Base-by-base conservation (phyloP, 257 asterid species). In the Linderniella brevidens region DNA sequence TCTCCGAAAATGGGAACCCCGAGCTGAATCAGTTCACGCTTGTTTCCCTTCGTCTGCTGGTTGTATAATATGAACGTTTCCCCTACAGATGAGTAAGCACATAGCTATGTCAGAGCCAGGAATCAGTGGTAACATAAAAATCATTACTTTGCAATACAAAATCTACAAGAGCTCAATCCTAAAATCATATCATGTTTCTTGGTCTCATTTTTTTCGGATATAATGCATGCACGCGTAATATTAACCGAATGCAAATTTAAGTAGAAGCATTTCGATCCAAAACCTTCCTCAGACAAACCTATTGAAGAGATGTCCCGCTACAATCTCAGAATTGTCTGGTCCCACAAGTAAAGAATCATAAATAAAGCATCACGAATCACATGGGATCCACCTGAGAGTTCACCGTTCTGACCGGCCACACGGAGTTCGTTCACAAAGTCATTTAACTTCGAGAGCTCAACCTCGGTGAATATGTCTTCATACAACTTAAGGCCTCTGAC, bases 321-420 rank as follows among this genome's bases (percentile, higher is more conserved):
- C 77, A 64, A 61, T 69, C 78, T 68, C 77, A 68, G 50, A 64
- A 76, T n/a, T 75, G 64, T 67, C 75, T 66, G 64, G 63, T 73
- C 68, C 59, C 65, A 71, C 68, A 67, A 66, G 71, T 66, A 73
- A 71, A 74, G 61, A 52, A 62, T 53, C 42, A 41, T 73, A 70
- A 70, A 63, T 59, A 67, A 71, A 65, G 73, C 85, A 68, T 72
- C 74, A 66, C 72, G 68, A 64, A 70, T 73, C 82, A 80, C 73
- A n/a, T n/a, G 59, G 78, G 78, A 67, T 67, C 79, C 82, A 82
- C 94, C 94, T 79, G 87, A 71, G 73, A 82, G 92, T 69, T 74
- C 78, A 48, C 92, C 92, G 49, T 74, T 79, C 55, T 47, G 82
- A 58, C 94, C 94, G 58, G 94, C 85, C 45, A 64, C 60, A 55